Evolutionary conservation across 2,329 filamentous ascomycete genomes (phyloP), one percentile per base, ranked within the genome.

Genomic region (Fusarium albidum): DNA sequence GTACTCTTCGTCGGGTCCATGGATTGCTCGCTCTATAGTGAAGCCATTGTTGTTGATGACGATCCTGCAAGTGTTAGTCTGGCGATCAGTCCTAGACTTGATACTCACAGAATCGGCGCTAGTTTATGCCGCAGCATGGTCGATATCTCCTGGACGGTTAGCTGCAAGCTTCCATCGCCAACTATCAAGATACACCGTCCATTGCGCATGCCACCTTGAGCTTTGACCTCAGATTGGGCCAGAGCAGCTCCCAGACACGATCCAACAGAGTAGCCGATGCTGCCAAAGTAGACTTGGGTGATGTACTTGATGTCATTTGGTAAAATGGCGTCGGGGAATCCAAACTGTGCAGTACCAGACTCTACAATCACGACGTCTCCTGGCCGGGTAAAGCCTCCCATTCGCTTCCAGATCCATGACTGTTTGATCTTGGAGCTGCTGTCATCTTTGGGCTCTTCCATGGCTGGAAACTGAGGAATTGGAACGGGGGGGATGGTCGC

Each of bases 1-100:
- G 33, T 56, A 56, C 5, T 37, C 37, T 15, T 42, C 48, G 6
- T 49, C 21, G 2, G 48, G 38, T 6, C 52, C 52, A 8, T 56
- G 52, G 12, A 56, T 56, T 5, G 43, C 52, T 3, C 52, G 25
- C 27, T 56, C 48, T 2, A 56, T 56, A 3, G 52, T 52, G 13
- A 52, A 56, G 3, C 52, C 52, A 6, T 49, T 52, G 39, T 56
- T 56, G 26, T 56, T 56, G 9, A 56, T 48, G 11, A 56, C 34
- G 8, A 55, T 47, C 21, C 21, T 21, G n/a, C n/a, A n/a, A n/a
- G n/a, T n/a, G n/a, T n/a, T n/a, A n/a, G n/a, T n/a, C n/a, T n/a
- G n/a, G n/a, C n/a, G n/a, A n/a, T n/a, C n/a, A n/a, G 48, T 6
- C 37, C 49, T 13, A 56, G 13, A 12, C 31, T 31, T n/a, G 34